Base-by-base conservation (phyloP, 2,329 filamentous ascomycete genomes). In the Calonectria montana region DNA sequence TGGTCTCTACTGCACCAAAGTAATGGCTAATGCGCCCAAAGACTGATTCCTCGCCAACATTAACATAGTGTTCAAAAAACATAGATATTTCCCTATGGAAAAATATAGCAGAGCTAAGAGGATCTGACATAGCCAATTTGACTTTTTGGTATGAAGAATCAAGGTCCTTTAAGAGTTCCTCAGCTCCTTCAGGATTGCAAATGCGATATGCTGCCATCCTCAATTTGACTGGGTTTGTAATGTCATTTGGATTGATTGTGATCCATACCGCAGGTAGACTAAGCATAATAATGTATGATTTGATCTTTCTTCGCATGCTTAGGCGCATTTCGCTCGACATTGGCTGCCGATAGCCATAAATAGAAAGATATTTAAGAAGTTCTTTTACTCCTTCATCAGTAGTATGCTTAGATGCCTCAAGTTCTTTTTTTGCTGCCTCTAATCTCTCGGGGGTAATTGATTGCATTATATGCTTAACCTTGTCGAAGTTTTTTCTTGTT, bases 201-300 rank as follows among this genome's bases (percentile, higher is more conserved):
- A 37, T 67, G 25, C 16, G 18, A 12, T 69, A 59, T 69, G 27
- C 47, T 18, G 29, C 25, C 12, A 69, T 37, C 3, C 45, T 13
- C 0, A 70, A 53, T n/a, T 68, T 68, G 29, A 68, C 31, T 15
- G 65, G 53, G 23, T 62, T 62, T 27, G 18, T 63, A 23, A 71
- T 71, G 23, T 73, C 45, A 59, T 68, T 71, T 23, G 65, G 68
- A 47, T 73, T 73, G 12, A 73, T 4, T 27, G 65, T 73, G 31
- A 71, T 59, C 62, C 59, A 71, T 45, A 73, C 71, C 6, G 65
- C 65, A 7, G 50, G 65, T 25, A 69, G 53, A n/a, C 45, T 62
- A 21, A 69, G 43, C 25, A 45, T 37, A 25, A 73, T 64, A 16
- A 73, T 71, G 4, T 69, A 23, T 2, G 65, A 15, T 43, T 65